Percentiles rank a stretch among this genome's conserved stretches.
Evolutionary conservation across 176 grass and related monocot species (phyloP).

Genomic region (Hyparrhenia diplandra): DNA sequence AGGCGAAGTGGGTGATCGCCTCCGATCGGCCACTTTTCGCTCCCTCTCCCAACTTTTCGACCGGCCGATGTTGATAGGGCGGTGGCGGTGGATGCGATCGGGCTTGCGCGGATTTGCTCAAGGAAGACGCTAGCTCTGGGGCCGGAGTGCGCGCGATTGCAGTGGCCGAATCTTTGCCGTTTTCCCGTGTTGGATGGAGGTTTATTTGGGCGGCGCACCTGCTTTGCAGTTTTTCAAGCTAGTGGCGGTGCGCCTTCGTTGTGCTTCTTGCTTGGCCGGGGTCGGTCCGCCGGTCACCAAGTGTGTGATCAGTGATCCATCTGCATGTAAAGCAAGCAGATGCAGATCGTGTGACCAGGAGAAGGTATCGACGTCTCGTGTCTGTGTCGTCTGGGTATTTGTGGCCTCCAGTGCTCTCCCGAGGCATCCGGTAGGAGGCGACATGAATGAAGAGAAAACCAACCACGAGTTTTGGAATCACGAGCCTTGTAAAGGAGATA

Average conservation of each 20-base stretch:
- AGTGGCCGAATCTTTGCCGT: neutral
- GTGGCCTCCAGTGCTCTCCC: too few relatives aligned
- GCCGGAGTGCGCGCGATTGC: neutral
- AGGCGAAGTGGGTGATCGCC: too few relatives aligned
- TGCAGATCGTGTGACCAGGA: constrained; percentile 1
- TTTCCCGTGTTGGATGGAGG: neutral
- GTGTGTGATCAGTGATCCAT: neutral
- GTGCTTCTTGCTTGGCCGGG: too few relatives aligned
- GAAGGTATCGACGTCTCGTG: neutral
- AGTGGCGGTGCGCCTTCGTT: neutral
- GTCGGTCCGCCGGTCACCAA: neutral
- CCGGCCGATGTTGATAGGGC: constrained; percentile 24
- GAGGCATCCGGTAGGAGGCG: neutral
- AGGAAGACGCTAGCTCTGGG: too few relatives aligned
- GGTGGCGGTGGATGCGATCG: constrained; percentile 28
- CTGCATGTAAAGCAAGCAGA: constrained; percentile 1
- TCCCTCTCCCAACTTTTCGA: neutral
- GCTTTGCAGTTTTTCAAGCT: too few relatives aligned
- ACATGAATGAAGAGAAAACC: neutral
- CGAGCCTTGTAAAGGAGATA: too few relatives aligned
- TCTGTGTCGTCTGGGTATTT: neutral
- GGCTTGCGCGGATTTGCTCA: neutral
- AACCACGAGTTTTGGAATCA: too few relatives aligned
- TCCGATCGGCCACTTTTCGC: too few relatives aligned
- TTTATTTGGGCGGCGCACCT: neutral